Base-by-base conservation (phyloP, 1,139 yeast species). In the Lizanozyma gosingica region DNA sequence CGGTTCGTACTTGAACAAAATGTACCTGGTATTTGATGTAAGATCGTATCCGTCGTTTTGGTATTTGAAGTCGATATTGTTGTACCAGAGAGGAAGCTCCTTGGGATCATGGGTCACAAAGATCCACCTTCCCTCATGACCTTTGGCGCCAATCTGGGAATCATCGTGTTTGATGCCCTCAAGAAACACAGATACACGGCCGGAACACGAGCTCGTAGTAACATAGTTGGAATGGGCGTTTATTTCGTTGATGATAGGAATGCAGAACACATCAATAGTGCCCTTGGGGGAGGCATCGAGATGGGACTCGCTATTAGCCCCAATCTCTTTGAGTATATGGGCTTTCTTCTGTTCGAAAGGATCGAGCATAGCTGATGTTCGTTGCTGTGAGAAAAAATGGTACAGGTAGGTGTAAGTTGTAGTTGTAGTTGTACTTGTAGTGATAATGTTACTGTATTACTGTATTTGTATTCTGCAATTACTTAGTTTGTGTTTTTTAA, bases 181-280 rank as follows among this genome's bases (percentile, higher is more conserved):
- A 2, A 82, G 59, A 54, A 83, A 86, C 0, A 86, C 87, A 41
- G 90, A 80, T 1, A 86, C 82, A 53, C 96, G 64, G 1, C 96
- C 96, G 0, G 95, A 84, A 48, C 96, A 86, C 14, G 94, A 82
- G 1, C 94, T 83, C 0, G 95, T 85, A 2, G 95, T 86, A 6
- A 86, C 92, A 80, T 83, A 74, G 50, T 83, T 78, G 0, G 60
- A 52, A 48, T 78, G 76, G 2, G 71, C 50, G 52, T 86, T 86
- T 50, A 86, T 82, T 33, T 80, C 59, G 15, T 75, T 58, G 43
- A 86, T 84, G 17, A 86, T 70, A 1, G 95, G 95, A 15, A 81
- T 53, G 48, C 94, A 80, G 33, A 72, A 64, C 40, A 63, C 77
- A 60, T 86, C 96, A 14, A 86, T 79, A 1, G 86, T 72, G 1